Conservation (phyloP, 2,329 filamentous ascomycete genomes). For the Fusarium caatingaense region DNA sequence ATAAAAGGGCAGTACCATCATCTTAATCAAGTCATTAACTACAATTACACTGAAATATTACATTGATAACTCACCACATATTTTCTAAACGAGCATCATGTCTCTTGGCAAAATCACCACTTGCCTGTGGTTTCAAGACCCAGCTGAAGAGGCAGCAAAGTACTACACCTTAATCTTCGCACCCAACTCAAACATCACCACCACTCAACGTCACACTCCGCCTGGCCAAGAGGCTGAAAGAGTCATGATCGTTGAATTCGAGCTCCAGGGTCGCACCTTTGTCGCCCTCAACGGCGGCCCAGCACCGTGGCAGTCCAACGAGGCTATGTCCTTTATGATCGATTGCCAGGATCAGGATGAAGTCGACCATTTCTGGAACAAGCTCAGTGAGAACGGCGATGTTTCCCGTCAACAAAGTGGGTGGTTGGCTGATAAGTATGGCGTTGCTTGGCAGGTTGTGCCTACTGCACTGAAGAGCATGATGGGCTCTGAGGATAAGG, state of each 20-base stretch:
- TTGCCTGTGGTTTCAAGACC: slow-evolving; percentile 56
- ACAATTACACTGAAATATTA: background rate
- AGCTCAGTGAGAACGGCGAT: slow-evolving; percentile 55
- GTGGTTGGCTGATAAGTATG: slow-evolving; percentile 60
- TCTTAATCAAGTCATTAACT: background rate
- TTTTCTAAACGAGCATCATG: slow-evolving; percentile 20
- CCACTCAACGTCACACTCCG: slow-evolving; percentile 47
- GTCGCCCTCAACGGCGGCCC: slow-evolving; percentile 58
- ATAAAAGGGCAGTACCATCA: background rate
- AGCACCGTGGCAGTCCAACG: slow-evolving; percentile 52
- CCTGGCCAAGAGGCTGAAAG: slow-evolving; percentile 48
- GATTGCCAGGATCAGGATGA: slow-evolving; percentile 59
- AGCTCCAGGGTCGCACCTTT: slow-evolving; percentile 54
- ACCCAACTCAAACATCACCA: slow-evolving; percentile 52
- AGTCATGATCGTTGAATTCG: slow-evolving; percentile 54
- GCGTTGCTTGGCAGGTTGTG: slow-evolving; percentile 60
- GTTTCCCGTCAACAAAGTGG: slow-evolving; percentile 54
- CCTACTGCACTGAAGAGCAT: slow-evolving; percentile 53
- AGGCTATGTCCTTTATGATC: slow-evolving; percentile 58
- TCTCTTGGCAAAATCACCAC: slow-evolving; percentile 45
- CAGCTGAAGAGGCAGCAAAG: slow-evolving; percentile 56
- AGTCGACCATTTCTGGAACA: slow-evolving; percentile 60
- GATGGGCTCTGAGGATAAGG: slow-evolving; percentile 51
- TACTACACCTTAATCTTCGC: slow-evolving; percentile 56
- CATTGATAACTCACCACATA: background rate